Percentiles rank a stretch among this genome's conserved stretches.
Evolutionary conservation across 768 basidiomycete species (phyloP).

Genomic region (Leucosporidium yakuticum): DNA sequence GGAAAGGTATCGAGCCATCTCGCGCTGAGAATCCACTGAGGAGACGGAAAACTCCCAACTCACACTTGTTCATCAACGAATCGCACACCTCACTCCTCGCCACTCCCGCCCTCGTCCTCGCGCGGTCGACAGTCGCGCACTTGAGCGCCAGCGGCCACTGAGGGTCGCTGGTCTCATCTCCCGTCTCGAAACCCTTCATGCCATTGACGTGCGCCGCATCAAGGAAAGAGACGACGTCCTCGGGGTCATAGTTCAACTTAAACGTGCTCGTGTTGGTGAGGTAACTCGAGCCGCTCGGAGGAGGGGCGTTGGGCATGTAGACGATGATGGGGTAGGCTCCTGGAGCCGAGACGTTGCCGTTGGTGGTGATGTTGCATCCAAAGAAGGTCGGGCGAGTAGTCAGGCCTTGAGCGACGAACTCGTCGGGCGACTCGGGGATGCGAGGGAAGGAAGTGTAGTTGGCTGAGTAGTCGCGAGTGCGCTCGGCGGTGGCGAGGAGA

Average conservation of each 20-base stretch:
- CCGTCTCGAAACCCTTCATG: slow-evolving; percentile 55
- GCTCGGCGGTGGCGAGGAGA: slow-evolving; percentile 49
- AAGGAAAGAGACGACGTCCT: slow-evolving; percentile 56
- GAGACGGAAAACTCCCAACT: background rate
- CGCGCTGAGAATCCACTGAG: background rate
- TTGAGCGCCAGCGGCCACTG: slow-evolving; percentile 62
- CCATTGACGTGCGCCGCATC: slow-evolving; percentile 57
- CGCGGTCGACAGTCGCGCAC: slow-evolving; percentile 60
- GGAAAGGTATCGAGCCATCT: too few relatives aligned
- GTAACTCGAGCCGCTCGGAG: slow-evolving; percentile 25
- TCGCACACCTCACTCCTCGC: slow-evolving; percentile 11
- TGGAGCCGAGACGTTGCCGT: slow-evolving; percentile 3
- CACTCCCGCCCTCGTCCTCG: slow-evolving; percentile 34
- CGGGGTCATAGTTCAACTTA: slow-evolving; percentile 55
- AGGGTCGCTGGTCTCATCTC: slow-evolving; percentile 47
- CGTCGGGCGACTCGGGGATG: slow-evolving; percentile 42
- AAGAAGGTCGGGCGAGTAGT: slow-evolving; percentile 70
- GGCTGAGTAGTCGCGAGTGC: slow-evolving; percentile 43
- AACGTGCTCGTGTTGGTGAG: slow-evolving; percentile 48
- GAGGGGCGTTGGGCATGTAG: slow-evolving; percentile 58
- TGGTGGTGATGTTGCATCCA: slow-evolving; percentile 57
- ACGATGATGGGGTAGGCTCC: slow-evolving; percentile 61
- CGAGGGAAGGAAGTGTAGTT: slow-evolving; percentile 27
- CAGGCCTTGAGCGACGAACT: slow-evolving; percentile 58
- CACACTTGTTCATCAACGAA: slow-evolving; percentile 15